Evolutionary conservation across 2,329 filamentous ascomycete species (phyloP).

Genomic region (Endoconidiophora polonica): DNA sequence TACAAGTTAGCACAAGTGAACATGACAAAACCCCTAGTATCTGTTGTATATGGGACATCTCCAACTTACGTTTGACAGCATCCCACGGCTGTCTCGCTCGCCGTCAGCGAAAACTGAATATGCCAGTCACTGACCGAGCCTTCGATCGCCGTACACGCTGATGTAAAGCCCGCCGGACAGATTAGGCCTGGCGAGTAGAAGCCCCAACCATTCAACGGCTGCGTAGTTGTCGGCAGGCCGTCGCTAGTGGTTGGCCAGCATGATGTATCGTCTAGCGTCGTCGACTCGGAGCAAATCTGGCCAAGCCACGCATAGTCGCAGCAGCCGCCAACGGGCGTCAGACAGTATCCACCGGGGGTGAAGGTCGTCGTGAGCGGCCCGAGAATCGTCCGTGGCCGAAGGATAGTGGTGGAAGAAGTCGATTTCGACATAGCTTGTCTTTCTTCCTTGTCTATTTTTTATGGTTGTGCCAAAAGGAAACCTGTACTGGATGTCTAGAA

Average conservation of each 20-base stretch:
- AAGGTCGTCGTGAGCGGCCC: slow-evolving; percentile 1
- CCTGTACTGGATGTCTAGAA: too few relatives aligned
- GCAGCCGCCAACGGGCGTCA: slow-evolving; percentile 1
- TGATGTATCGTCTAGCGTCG: not conserved
- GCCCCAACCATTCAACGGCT: slow-evolving; percentile 16
- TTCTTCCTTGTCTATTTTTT: too few relatives aligned
- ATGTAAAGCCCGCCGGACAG: slow-evolving; percentile 17
- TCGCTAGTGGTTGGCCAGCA: not conserved
- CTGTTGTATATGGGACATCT: too few relatives aligned
- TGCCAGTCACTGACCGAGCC: slow-evolving; percentile 14
- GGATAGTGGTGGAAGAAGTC: not conserved
- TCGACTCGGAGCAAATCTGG: not conserved
- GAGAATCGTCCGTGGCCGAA: slow-evolving; percentile 1
- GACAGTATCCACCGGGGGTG: not conserved
- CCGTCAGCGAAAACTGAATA: slow-evolving; percentile 15
- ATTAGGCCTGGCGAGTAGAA: slow-evolving; percentile 19
- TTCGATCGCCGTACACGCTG: slow-evolving; percentile 17
- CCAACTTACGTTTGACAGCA: slow-evolving; percentile 16
- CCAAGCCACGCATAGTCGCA: not conserved
- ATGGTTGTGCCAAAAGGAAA: too few relatives aligned
- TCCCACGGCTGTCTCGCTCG: slow-evolving; percentile 16
- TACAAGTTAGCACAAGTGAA: too few relatives aligned
- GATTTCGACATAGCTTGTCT: not conserved
- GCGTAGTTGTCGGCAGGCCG: slow-evolving; percentile 2
- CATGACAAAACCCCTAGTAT: too few relatives aligned